phyloP scores from a whole-genome alignment of 768 basidiomycete genomes.

The Strobilomyces echinocephalus region DNA sequence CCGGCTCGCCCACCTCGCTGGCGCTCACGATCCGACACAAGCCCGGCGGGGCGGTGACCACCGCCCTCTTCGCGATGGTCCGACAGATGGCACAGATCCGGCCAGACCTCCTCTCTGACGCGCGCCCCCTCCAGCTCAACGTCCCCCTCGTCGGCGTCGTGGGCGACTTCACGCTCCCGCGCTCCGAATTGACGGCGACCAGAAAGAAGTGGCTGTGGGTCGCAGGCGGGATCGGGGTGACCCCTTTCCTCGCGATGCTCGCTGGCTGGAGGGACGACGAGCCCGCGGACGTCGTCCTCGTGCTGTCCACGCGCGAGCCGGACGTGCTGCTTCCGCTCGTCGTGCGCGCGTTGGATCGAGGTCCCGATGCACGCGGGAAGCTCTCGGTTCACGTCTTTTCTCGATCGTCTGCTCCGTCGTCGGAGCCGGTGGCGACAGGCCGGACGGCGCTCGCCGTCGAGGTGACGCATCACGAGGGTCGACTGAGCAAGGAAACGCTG shows the following conservation, averaged over 20 bases:
- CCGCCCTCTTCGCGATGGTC: constrained; percentile 48
- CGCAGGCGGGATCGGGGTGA: constrained; percentile 63
- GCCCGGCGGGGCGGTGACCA: constrained; percentile 50
- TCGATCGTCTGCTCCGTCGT: not conserved
- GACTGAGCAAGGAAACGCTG: constrained; percentile 14
- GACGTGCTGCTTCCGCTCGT: constrained; percentile 43
- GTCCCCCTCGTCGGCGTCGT: constrained; percentile 48
- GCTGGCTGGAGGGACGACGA: constrained; percentile 4
- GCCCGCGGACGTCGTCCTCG: constrained; percentile 33
- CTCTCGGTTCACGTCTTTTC: constrained; percentile 41
- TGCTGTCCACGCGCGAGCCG: constrained; percentile 53
- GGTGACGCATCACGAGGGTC: constrained; percentile 15
- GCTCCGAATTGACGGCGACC: not conserved
- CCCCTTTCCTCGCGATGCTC: constrained; percentile 61
- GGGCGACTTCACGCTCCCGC: constrained; percentile 46
- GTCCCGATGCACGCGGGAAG: not conserved
- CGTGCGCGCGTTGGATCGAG: not conserved
- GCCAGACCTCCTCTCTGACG: constrained; percentile 40
- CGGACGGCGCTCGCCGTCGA: constrained; percentile 14
- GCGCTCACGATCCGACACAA: constrained; percentile 55
- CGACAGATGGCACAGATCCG: constrained; percentile 36
- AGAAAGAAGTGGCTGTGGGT: constrained; percentile 47
- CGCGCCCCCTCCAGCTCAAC: constrained; percentile 34
- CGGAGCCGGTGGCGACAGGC: constrained; percentile 1
- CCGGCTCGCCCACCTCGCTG: constrained; percentile 20